Conservation (phyloP, 2,329 filamentous ascomycete genomes). For the Macrophomina phaseolina region DNA sequence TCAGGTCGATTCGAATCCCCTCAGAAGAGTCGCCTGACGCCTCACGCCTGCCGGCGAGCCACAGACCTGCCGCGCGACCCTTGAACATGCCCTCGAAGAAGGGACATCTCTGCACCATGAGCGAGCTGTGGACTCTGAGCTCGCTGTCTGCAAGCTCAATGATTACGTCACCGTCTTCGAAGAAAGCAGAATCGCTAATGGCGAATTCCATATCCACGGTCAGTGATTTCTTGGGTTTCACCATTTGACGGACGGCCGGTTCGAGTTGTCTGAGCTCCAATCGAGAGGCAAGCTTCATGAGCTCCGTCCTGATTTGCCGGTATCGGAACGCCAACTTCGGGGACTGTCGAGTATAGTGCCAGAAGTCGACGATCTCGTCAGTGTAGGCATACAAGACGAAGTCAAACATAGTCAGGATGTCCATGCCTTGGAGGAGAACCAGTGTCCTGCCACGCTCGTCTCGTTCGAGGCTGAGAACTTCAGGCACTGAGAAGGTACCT, state of each 20-base stretch:
- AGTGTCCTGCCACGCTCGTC: conserved; percentile 58
- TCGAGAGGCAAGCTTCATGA: conserved; percentile 82
- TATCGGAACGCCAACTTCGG: conserved; percentile 73
- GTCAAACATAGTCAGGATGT: conserved; percentile 80
- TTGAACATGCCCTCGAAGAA: conserved; percentile 92
- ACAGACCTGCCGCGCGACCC: conserved; percentile 83
- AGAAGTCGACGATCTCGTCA: conserved; percentile 80
- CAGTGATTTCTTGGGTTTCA: conserved; percentile 66
- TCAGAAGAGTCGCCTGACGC: conserved; percentile 51
- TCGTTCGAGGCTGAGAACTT: conserved; percentile 64
- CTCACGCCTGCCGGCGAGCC: conserved; percentile 75
- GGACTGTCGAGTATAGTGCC: conserved; percentile 76
- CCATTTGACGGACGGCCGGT: conserved; percentile 76
- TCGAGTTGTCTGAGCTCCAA: conserved; percentile 77
- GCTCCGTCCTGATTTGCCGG: conserved; percentile 77
- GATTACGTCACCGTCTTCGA: conserved; percentile 78
- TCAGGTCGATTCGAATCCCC: conserved; percentile 75
- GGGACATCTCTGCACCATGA: conserved; percentile 83
- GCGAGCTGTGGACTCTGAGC: conserved; percentile 73
- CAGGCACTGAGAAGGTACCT: conserved; percentile 63
- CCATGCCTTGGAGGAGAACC: conserved; percentile 72
- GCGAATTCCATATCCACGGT: conserved; percentile 74
- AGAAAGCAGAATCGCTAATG: conserved; percentile 71
- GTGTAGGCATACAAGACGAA: conserved; percentile 80
- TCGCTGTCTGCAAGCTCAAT: conserved; percentile 78